Evolutionary conservation across 1,284 basidiomycete species (phyloP).

Genomic region (Cerioporus squamosus): DNA sequence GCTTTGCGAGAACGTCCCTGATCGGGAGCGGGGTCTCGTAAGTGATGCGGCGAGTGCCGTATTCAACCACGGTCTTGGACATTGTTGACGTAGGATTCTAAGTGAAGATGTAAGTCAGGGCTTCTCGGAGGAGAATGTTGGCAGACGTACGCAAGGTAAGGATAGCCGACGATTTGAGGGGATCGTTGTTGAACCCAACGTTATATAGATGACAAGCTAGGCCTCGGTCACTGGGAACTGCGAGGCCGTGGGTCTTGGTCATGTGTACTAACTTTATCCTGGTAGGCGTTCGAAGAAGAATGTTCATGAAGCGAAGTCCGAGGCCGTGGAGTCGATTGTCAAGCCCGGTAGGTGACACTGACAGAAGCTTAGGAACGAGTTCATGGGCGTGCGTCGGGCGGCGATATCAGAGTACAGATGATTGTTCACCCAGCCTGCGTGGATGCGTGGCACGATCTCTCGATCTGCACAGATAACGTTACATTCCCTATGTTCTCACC

Average conservation of each 20-base stretch:
- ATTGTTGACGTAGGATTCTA: slow-evolving; percentile 6
- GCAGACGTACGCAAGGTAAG: neutral
- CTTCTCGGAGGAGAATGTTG: neutral
- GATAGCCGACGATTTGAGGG: too few species aligned
- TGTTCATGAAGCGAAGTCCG: too few species aligned
- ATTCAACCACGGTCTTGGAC: slow-evolving; percentile 26
- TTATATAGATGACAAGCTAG: neutral
- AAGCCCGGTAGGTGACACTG: too few species aligned
- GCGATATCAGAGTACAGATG: too few species aligned
- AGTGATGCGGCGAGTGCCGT: slow-evolving; percentile 46
- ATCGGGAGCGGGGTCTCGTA: slow-evolving; percentile 47
- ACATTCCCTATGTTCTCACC: slow-evolving; percentile 46
- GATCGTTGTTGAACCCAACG: neutral
- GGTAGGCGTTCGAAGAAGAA: too few species aligned
- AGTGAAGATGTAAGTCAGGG: neutral
- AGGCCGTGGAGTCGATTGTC: too few species aligned
- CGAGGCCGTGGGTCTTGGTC: too few species aligned
- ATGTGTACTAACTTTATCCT: too few species aligned
- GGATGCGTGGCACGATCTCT: neutral
- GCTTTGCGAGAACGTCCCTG: slow-evolving; percentile 45
- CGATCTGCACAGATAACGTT: neutral
- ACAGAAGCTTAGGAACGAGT: too few species aligned
- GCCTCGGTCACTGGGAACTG: too few species aligned
- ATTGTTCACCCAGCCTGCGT: neutral
- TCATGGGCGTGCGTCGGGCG: too few species aligned